Base-by-base conservation (phyloP, 495 filamentous ascomycete species). In the Hypoxylon fuscum region DNA sequence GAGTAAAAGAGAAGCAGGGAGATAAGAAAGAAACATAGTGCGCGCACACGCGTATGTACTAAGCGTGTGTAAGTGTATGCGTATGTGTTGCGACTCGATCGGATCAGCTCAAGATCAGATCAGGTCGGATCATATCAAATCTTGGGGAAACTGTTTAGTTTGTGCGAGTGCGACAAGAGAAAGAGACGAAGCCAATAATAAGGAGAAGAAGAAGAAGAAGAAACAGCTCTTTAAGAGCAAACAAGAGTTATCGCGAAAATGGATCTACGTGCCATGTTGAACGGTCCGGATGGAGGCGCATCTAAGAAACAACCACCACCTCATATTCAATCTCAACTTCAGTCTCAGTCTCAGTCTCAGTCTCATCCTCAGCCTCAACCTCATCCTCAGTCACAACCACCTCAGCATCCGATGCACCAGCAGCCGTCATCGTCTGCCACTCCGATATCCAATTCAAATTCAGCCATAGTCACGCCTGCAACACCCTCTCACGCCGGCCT, bases 181-280 rank as follows among this genome's bases (percentile, higher is more conserved):
- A 42, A 29, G 44, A 46, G 51, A 59, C 25, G 14, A 60, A 42
- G 34, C 46, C 44, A 47, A 55, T 44, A 54, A 14, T 37, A 37
- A 27, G 32, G 44, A 34, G 38, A 45, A 37, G 37, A 18, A 43
- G 15, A 41, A 47, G 54, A 68, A 61, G 69, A 68, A 34, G 35
- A 60, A 57, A 66, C 51, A 52, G 55, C 29, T n/a, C n/a, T n/a
- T n/a, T n/a, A n/a, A 27, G 25, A 27, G 25, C 25, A 27, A 27
- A 27, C 25, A 27, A 27, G 25, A 43, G 22, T 18, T 17, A 42
- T 58, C 51, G 60, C 52, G 68, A 77, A 60, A 52, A 87, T 87
- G 84, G 83, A 87, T 76, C 73, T 87, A 55, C 72, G 77, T 67
- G 77, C 76, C 14, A 83, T 87, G 69, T 72, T 87, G 53, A 85